Evolutionary conservation across 1,284 basidiomycete genomes (phyloP).

Genomic region (Amylostereum chailletii): DNA sequence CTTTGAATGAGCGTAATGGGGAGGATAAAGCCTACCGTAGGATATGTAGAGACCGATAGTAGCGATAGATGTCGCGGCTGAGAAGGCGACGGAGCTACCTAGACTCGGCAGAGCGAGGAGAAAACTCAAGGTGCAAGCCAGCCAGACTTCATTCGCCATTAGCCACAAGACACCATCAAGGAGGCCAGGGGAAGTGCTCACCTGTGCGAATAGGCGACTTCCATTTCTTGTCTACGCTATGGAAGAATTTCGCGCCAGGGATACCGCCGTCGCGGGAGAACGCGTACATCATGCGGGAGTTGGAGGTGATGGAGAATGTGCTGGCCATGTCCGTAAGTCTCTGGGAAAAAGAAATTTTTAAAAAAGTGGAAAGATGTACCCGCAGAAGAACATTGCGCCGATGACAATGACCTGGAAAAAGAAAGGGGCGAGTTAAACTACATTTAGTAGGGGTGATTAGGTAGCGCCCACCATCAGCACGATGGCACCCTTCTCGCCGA

Average conservation of each 20-base stretch:
- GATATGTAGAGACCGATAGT: slow-evolving; percentile 74
- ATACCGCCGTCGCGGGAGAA: slow-evolving; percentile 67
- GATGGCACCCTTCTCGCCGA: slow-evolving; percentile 63
- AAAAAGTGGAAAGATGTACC: slow-evolving; percentile 24
- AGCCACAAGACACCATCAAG: no score
- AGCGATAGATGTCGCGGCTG: slow-evolving; percentile 68
- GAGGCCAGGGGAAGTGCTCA: slow-evolving; percentile 17
- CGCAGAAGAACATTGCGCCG: slow-evolving; percentile 66
- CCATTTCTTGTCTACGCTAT: slow-evolving; percentile 48
- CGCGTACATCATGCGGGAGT: slow-evolving; percentile 75
- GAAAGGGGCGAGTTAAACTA: neutral
- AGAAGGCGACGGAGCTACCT: slow-evolving; percentile 62
- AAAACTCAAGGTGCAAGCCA: slow-evolving; percentile 71
- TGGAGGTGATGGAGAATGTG: slow-evolving; percentile 68
- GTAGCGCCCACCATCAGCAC: slow-evolving; percentile 47
- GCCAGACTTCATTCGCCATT: slow-evolving; percentile 44
- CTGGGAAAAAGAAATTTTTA: neutral
- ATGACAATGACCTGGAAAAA: slow-evolving; percentile 50
- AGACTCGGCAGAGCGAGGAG: slow-evolving; percentile 64
- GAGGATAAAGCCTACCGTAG: slow-evolving; percentile 34
- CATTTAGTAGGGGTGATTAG: neutral
- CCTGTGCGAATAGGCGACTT: slow-evolving; percentile 63
- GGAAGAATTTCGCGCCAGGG: slow-evolving; percentile 58
- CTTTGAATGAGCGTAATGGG: neutral
- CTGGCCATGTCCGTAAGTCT: slow-evolving; percentile 11